phyloP scores from a whole-genome alignment of 495 filamentous ascomycete species.

The Neurospora sp. region DNA sequence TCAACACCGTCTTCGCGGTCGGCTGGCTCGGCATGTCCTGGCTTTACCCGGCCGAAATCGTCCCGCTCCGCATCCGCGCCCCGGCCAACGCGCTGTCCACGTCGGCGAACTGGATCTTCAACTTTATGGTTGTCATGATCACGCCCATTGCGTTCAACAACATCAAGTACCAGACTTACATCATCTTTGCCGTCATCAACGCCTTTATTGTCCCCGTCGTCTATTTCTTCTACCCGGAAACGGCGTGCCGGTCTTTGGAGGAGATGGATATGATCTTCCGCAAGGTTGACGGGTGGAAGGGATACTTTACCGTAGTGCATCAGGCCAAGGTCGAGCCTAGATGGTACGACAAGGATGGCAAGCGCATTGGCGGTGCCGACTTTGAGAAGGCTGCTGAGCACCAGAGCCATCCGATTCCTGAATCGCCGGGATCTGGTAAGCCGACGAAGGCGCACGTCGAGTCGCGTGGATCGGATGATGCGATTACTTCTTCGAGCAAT shows the following conservation, averaged over 20 bases:
- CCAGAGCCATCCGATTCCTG: neutral
- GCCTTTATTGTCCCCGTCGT: slow-evolving; percentile 58
- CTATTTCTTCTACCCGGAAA: slow-evolving; percentile 73
- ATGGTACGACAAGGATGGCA: slow-evolving; percentile 40
- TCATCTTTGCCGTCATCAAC: slow-evolving; percentile 73
- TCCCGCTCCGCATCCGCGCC: slow-evolving; percentile 61
- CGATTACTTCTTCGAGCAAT: neutral
- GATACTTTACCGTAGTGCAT: slow-evolving; percentile 49
- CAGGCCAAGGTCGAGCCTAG: slow-evolving; percentile 51
- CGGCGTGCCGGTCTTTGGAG: slow-evolving; percentile 61
- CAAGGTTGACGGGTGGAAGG: slow-evolving; percentile 40
- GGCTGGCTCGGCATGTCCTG: slow-evolving; percentile 49
- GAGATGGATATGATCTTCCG: slow-evolving; percentile 71
- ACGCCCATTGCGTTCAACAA: slow-evolving; percentile 58
- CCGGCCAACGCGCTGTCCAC: slow-evolving; percentile 65
- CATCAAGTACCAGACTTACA: slow-evolving; percentile 63
- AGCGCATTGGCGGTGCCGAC: neutral
- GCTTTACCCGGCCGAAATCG: slow-evolving; percentile 61
- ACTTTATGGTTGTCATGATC: slow-evolving; percentile 60
- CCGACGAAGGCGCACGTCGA: neutral
- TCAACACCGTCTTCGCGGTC: slow-evolving; percentile 40
- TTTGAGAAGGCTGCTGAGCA: neutral
- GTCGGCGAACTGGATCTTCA: slow-evolving; percentile 52
- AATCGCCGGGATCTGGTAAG: neutral
- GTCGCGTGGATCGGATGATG: neutral